These are phyloP conservation scores for Teunomyces lycoperdinae DNA, from an alignment of 805 yeast species.

Conservation along the genomic window DNA sequence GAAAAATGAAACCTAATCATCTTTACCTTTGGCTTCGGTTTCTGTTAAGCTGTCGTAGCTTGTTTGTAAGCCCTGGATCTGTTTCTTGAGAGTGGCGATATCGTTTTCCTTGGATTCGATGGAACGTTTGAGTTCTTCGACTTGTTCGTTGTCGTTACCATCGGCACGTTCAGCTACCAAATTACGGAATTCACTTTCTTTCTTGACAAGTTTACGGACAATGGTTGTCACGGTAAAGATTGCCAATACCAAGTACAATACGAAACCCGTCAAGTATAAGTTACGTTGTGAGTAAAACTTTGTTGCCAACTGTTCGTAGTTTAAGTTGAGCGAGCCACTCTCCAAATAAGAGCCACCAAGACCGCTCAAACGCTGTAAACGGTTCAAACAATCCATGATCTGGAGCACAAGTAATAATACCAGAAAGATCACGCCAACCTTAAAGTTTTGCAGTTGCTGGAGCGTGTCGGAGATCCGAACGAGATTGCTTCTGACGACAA, in stretches of 20 bases:
- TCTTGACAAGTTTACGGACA: slow-evolving; percentile 50
- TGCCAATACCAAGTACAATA: slow-evolving; percentile 52
- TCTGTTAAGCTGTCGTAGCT: slow-evolving; percentile 43
- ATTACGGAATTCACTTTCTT: slow-evolving; percentile 31
- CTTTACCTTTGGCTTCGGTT: background rate
- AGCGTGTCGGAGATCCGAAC: slow-evolving; percentile 35
- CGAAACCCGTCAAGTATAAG: slow-evolving; percentile 61
- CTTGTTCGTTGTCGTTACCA: slow-evolving; percentile 15
- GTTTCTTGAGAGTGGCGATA: slow-evolving; percentile 47
- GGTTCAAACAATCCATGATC: slow-evolving; percentile 53
- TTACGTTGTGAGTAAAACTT: slow-evolving; percentile 65
- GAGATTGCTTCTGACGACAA: slow-evolving; percentile 41
- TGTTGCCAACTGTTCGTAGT: slow-evolving; percentile 53
- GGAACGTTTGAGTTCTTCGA: slow-evolving; percentile 32
- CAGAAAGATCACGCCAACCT: slow-evolving; percentile 43
- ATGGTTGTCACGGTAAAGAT: slow-evolving; percentile 54
- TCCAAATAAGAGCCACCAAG: slow-evolving; percentile 19
- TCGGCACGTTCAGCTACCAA: slow-evolving; percentile 9
- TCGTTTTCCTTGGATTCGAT: slow-evolving; percentile 42
- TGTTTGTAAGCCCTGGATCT: slow-evolving; percentile 49
- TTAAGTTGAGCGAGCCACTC: slow-evolving; percentile 19
- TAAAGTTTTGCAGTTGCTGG: slow-evolving; percentile 37
- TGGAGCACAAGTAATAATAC: slow-evolving; percentile 44
- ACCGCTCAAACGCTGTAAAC: slow-evolving; percentile 27
- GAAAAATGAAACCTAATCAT: background rate